Percentiles rank a stretch among this genome's conserved stretches.
These are phyloP conservation scores for Canavalia ensiformis DNA, from an alignment of 306 rosid species.

Conservation along the genomic window DNA sequence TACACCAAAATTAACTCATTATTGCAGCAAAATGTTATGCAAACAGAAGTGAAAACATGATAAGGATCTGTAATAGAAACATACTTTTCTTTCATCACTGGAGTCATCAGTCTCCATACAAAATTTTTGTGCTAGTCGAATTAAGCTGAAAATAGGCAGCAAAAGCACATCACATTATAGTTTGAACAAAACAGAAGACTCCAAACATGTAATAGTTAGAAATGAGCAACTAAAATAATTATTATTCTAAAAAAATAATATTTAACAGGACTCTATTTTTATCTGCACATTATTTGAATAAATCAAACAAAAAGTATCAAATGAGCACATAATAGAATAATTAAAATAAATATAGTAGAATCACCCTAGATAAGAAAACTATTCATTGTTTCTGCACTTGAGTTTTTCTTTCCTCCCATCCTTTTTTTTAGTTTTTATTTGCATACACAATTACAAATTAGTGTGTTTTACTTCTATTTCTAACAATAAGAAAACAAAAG, in stretches of 20 bases:
- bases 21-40: constrained; percentile 38
- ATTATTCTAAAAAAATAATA: background rate
- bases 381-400: background rate
- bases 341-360: constrained; percentile 22
- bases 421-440: background rate
- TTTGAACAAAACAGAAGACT: constrained; percentile 46
- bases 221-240: constrained; percentile 13
- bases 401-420: background rate
- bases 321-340: constrained; percentile 8
- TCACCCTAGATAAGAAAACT: constrained; percentile 16
- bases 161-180: constrained; percentile 41
- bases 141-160: constrained; percentile 71
- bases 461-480: constrained; percentile 16
- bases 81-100: constrained; percentile 78
- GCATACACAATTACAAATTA: background rate
- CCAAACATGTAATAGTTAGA: constrained; percentile 30
- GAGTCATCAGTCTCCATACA: constrained; percentile 66
- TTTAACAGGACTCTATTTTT: constrained; percentile 3
- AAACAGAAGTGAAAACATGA: constrained; percentile 33
- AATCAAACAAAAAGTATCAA: constrained; percentile 17
- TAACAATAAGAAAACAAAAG: constrained; percentile 27
- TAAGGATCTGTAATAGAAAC: constrained; percentile 47
- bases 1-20: constrained; percentile 36
- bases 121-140: constrained; percentile 81
- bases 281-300: constrained; percentile 22